Evolutionary conservation across 345 rosid genomes (phyloP), one percentile per base, ranked within the genome.

Genomic region (Gossypium turneri): DNA sequence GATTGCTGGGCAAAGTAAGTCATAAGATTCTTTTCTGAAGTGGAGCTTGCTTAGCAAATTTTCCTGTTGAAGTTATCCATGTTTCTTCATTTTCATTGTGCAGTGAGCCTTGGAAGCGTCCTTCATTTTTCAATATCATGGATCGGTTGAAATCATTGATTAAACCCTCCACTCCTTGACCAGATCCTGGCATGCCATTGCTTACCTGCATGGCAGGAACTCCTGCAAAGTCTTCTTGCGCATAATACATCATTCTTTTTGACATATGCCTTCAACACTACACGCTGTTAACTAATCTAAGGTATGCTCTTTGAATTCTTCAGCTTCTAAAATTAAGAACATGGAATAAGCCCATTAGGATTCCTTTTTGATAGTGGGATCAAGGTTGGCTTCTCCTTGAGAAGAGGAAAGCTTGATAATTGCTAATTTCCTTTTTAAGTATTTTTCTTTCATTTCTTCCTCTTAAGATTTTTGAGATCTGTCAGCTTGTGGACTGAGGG

Each of bases 81-180:
- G 20, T 44, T 60, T 60, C 50, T 65, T 72, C 58, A 27, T 27
- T 67, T 48, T 74, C 57, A 52, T 38, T 62, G 61, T 69, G 81
- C 84, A 96, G 99, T 43, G 99, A 92, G 72, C 94, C 99, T 8
- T 79, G 97, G 97, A 93, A 93, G 78, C 97, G 99, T 19, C 99
- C 99, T 25, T 96, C 99, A 59, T 96, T 96, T 81, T 82, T 88
- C 47, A 77, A 70, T 12, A 90, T 95, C 73, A 93, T 93, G 99
- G 99, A 93, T 9, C 82, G 88, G 71, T 81, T 95, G 79, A 90
- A 77, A 83, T 79, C 88, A 15, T 81, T 96, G 92, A 90, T 87
- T 65, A 93, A 87, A 82, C 67, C 88, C 67, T 86, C 87, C 2
- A 82, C 83, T 4, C 86, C 97, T 73, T 88, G 79, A 76, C 78